Conservation (phyloP, 1,284 basidiomycete species). For the Fomitopsis pinicola region DNA sequence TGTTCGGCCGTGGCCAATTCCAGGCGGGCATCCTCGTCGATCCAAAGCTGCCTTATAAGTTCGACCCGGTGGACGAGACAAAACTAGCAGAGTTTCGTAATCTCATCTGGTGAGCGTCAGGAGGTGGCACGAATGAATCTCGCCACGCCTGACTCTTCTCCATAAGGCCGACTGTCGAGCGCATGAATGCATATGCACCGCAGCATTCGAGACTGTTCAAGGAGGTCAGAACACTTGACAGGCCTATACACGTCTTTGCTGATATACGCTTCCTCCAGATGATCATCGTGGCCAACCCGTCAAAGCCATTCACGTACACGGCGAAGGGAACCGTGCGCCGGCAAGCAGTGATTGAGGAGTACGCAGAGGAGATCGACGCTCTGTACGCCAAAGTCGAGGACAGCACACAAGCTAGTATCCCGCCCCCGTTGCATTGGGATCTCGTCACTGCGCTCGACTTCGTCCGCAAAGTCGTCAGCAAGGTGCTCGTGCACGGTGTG, state of each 20-base stretch:
- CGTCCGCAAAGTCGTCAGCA: slow-evolving; percentile 24
- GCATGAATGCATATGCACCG: slow-evolving; percentile 30
- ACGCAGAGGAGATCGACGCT: slow-evolving; percentile 27
- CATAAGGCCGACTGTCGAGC: slow-evolving; percentile 29
- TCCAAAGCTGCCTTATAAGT: slow-evolving; percentile 19
- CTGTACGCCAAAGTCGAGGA: slow-evolving; percentile 22
- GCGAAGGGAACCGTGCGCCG: slow-evolving; percentile 27
- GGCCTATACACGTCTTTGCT: no score
- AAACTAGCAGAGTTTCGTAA: slow-evolving; percentile 24
- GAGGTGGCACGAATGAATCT: not conserved
- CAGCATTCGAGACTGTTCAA: slow-evolving; percentile 34
- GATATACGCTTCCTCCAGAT: slow-evolving; percentile 15
- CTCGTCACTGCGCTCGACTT: slow-evolving; percentile 19
- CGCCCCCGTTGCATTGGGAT: slow-evolving; percentile 27
- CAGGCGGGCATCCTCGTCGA: slow-evolving; percentile 36
- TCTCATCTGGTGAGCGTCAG: slow-evolving; percentile 27
- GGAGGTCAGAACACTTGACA: slow-evolving; percentile 19
- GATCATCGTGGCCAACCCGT: slow-evolving; percentile 25
- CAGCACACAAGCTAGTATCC: slow-evolving; percentile 16
- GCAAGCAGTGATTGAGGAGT: slow-evolving; percentile 20
- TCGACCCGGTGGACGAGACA: slow-evolving; percentile 22
- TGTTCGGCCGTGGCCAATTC: slow-evolving; percentile 37
- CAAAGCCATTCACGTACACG: slow-evolving; percentile 28
- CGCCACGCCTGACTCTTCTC: not conserved
- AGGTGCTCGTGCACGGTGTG: slow-evolving; percentile 22